These are phyloP conservation scores for Rosa lucieae DNA, from an alignment of 306 rosid genomes.

Conservation along the genomic window DNA sequence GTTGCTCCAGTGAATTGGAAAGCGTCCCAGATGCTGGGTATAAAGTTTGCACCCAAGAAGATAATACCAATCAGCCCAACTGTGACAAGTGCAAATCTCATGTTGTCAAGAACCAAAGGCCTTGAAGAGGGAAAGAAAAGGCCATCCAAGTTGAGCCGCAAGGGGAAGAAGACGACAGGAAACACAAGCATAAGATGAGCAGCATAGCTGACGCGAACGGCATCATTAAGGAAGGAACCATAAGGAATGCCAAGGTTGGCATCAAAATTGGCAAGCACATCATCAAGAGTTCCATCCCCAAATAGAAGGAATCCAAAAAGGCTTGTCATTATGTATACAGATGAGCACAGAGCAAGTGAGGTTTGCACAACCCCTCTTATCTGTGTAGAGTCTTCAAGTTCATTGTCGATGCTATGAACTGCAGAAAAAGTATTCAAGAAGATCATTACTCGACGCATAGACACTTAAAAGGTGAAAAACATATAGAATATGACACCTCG, in stretches of 20 bases:
- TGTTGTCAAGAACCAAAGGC: conserved; percentile 60
- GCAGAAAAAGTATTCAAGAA: conserved; percentile 36
- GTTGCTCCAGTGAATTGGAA: conserved; percentile 84
- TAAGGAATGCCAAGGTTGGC: conserved; percentile 78
- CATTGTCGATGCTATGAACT: conserved; percentile 81
- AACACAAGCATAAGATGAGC: conserved; percentile 93
- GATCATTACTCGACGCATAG: conserved; percentile 12
- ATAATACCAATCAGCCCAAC: conserved; percentile 44
- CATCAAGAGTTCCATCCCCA: conserved; percentile 80
- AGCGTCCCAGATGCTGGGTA: conserved; percentile 73
- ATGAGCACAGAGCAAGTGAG: conserved; percentile 68
- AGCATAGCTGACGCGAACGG: conserved; percentile 79
- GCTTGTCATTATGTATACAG: conserved; percentile 79
- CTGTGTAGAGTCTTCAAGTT: conserved; percentile 68
- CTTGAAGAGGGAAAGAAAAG: conserved; percentile 66
- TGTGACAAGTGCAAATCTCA: conserved; percentile 62
- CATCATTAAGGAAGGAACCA: conserved; percentile 64
- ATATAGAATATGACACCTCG: background rate
- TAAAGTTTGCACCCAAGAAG: conserved; percentile 62
- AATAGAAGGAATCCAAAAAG: conserved; percentile 89
- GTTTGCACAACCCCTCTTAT: conserved; percentile 64
- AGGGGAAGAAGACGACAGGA: conserved; percentile 74
- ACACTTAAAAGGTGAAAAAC: background rate
- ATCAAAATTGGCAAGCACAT: conserved; percentile 86
- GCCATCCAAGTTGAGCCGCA: conserved; percentile 75